These are phyloP conservation scores for Cunninghamia lanceolata DNA, from an alignment of 75 land plant genomes.

Conservation along the genomic window DNA sequence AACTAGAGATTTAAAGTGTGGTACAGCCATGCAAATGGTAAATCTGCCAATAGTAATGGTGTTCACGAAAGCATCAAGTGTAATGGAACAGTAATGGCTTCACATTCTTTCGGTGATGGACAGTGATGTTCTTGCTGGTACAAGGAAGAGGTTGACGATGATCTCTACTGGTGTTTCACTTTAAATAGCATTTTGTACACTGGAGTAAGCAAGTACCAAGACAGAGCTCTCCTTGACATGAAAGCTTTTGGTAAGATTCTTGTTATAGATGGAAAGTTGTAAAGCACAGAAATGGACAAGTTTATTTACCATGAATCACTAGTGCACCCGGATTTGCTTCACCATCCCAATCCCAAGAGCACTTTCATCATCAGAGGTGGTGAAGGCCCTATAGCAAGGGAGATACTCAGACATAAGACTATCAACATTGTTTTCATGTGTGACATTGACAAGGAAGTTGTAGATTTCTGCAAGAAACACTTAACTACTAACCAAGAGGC, in stretches of 20 bases:
- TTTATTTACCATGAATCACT: conserved; percentile 51
- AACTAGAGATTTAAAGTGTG: no score
- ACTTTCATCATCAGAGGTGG: conserved; percentile 57
- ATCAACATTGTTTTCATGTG: conserved; percentile 52
- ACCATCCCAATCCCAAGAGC: conserved; percentile 35
- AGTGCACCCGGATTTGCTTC: conserved; percentile 54
- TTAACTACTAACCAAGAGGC: conserved; percentile 33
- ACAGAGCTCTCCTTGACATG: no score
- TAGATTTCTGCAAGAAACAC: conserved; percentile 40
- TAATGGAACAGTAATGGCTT: neutral
- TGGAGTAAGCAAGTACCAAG: no score
- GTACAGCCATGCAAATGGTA: neutral
- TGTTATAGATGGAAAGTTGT: conserved; percentile 46
- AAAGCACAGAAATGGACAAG: conserved; percentile 50
- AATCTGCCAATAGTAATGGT: neutral
- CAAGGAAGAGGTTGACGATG: conserved; percentile 64
- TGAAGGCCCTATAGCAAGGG: conserved; percentile 52
- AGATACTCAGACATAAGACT: conserved; percentile 34
- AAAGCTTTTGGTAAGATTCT: no score
- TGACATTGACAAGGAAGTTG: conserved; percentile 57
- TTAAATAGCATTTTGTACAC: conserved; percentile 19
- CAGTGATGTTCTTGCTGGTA: no score
- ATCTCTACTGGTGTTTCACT: conserved; percentile 51
- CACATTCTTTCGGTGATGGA: neutral
- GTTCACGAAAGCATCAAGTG: neutral